Evolutionary conservation across 805 yeast genomes (phyloP).

Genomic region (Millerozyma acaciae): DNA sequence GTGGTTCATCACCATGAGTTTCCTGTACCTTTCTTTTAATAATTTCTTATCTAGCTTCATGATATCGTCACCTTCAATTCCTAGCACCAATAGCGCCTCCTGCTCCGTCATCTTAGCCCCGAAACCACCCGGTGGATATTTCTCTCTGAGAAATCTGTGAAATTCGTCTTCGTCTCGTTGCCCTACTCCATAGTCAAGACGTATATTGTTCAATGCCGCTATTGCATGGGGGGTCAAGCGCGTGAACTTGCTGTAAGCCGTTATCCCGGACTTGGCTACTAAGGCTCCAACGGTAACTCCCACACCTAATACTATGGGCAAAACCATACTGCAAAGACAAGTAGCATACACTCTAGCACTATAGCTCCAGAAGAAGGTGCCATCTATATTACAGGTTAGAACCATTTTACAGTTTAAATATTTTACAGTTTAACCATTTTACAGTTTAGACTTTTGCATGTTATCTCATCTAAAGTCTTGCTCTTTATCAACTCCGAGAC

Average conservation of each 20-base stretch:
- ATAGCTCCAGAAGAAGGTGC: no score
- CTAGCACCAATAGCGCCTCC: conserved; percentile 39
- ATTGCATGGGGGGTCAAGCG: conserved; percentile 32
- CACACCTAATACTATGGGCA: conserved; percentile 52
- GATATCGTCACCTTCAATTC: conserved; percentile 40
- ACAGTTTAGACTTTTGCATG: no score
- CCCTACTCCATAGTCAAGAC: conserved; percentile 3
- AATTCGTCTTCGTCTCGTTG: conserved; percentile 15
- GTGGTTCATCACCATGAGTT: conserved; percentile 38
- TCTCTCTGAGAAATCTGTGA: conserved; percentile 11
- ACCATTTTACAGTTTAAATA: no score
- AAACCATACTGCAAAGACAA: conserved; percentile 23
- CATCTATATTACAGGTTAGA: no score
- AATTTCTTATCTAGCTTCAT: conserved; percentile 32
- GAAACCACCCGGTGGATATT: conserved; percentile 35
- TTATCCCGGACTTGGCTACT: conserved; percentile 31
- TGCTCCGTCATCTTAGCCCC: conserved; percentile 38
- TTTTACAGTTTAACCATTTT: no score
- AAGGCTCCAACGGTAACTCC: conserved; percentile 52
- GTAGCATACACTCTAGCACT: no score
- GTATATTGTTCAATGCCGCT: conserved; percentile 30
- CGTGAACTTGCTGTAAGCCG: conserved; percentile 27
- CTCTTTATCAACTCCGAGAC: no score
- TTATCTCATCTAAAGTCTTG: no score
- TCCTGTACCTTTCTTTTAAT: conserved; percentile 33